These are phyloP conservation scores for Monascus ruber DNA, from an alignment of 2,329 filamentous ascomycete genomes.

Conservation along the genomic window DNA sequence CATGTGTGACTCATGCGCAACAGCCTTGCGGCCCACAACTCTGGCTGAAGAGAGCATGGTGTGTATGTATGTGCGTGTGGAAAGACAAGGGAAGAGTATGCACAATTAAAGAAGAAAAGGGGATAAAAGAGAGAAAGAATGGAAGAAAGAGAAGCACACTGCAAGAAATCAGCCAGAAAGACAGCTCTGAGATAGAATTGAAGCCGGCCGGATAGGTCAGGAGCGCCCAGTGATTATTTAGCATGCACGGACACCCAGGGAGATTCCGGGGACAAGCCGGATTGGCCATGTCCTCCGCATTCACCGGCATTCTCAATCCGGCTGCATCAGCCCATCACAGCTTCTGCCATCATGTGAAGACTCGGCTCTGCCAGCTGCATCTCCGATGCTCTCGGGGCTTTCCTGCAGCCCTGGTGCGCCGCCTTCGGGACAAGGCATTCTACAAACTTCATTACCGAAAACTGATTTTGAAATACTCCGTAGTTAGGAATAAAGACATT, in stretches of 20 bases:
- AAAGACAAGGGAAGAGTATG: conserved; percentile 2
- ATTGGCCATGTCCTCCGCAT: conserved; percentile 3
- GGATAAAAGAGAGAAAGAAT: conserved; percentile 7
- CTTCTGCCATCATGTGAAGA: background rate
- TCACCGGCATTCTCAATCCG: background rate
- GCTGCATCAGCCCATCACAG: background rate
- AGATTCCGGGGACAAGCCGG: conserved; percentile 8
- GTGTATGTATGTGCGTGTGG: conserved; percentile 1
- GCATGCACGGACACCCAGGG: conserved; percentile 4
- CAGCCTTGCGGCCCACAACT: conserved; percentile 32
- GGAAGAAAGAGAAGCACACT: conserved; percentile 4
- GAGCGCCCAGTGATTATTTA: no score
- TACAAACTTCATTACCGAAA: no score
- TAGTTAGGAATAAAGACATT: background rate
- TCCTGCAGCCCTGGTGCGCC: no score
- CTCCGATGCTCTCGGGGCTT: no score
- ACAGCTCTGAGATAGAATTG: background rate
- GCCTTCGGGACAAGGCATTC: no score
- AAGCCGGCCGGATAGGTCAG: background rate
- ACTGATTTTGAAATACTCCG: conserved; percentile 1
- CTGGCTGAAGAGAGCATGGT: conserved; percentile 37
- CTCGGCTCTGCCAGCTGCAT: no score
- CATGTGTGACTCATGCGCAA: conserved; percentile 26
- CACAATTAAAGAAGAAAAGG: conserved; percentile 3
- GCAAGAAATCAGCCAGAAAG: no score